These are phyloP conservation scores for Aphanomyces astaci DNA, from an alignment of 352 stramenopile species.

Conservation along the genomic window DNA sequence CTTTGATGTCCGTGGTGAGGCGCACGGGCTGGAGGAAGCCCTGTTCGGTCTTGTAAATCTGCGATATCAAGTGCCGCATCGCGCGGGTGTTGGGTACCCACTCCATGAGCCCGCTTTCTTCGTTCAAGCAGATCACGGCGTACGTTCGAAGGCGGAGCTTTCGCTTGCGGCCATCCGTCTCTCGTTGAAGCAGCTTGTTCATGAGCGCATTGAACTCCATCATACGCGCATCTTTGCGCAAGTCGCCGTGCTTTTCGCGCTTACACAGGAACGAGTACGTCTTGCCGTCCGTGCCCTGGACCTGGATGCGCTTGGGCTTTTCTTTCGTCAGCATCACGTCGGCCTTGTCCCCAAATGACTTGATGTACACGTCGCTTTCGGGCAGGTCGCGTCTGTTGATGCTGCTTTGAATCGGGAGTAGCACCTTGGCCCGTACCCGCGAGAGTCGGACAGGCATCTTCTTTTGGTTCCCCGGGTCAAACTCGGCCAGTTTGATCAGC, in stretches of 20 bases:
- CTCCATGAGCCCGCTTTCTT: conserved; percentile 99
- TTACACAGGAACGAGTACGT: conserved; percentile 92
- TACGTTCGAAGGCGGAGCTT: conserved; percentile 96
- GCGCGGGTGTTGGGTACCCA: conserved; percentile 98
- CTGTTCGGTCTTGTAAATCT: conserved; percentile 83
- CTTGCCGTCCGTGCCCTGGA: conserved; percentile 65
- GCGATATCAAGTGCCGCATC: conserved; percentile 82
- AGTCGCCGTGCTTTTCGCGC: conserved; percentile 96
- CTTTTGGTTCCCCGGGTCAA: conserved; percentile 70
- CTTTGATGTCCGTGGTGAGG: conserved; percentile 73
- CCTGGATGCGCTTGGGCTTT: conserved; percentile 96
- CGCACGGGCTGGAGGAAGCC: conserved; percentile 74
- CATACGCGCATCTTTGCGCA: conserved; percentile 99
- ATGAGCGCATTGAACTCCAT: conserved; percentile 99
- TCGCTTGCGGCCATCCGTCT: conserved; percentile 81
- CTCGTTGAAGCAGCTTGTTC: conserved; percentile 95
- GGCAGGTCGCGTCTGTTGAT: conserved; percentile 30
- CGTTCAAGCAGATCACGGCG: conserved; percentile 97
- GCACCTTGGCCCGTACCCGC: conserved; percentile 58
- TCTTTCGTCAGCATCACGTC: conserved; percentile 98
- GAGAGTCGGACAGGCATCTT: conserved; percentile 74
- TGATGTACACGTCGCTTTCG: conserved; percentile 74
- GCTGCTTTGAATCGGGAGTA: conserved; percentile 77
- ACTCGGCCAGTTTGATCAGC: conserved; percentile 89
- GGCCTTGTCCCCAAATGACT: conserved; percentile 82